These are phyloP conservation scores for Cadophora malorum DNA, from an alignment of 2,329 filamentous ascomycete genomes.

Conservation along the genomic window DNA sequence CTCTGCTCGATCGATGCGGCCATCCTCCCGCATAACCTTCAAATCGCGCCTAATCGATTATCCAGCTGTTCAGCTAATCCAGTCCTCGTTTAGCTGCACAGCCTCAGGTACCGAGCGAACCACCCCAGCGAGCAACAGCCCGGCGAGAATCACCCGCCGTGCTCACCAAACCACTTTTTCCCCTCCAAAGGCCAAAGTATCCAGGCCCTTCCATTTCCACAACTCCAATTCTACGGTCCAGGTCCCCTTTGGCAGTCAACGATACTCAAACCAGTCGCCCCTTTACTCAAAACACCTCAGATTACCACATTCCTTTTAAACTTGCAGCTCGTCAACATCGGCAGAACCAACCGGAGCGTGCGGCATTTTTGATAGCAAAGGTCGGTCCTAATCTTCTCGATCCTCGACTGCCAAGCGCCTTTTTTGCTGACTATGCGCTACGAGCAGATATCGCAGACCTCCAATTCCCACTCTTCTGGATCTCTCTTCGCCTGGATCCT, in stretches of 20 bases:
- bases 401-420: slow-evolving; percentile 26
- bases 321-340: slow-evolving; percentile 1
- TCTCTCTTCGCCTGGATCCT: neutral
- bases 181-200: slow-evolving; percentile 3
- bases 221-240: slow-evolving; percentile 20
- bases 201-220: slow-evolving; percentile 21
- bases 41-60: slow-evolving; percentile 3
- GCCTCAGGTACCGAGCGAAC: slow-evolving; percentile 18
- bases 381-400: slow-evolving; percentile 24
- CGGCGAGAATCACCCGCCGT: neutral
- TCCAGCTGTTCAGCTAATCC: neutral
- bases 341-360: slow-evolving; percentile 27
- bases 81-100: slow-evolving; percentile 7
- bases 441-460: slow-evolving; percentile 19
- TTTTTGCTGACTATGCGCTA: slow-evolving; percentile 22
- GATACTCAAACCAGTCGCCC: slow-evolving; percentile 17
- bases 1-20: slow-evolving; percentile 5
- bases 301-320: neutral
- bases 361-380: slow-evolving; percentile 26
- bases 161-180: slow-evolving; percentile 20
- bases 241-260: neutral
- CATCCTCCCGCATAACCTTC: slow-evolving; percentile 4
- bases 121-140: slow-evolving; percentile 1
- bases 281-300: neutral
- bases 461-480: slow-evolving; percentile 18